Evolutionary conservation across 2,329 filamentous ascomycete genomes (phyloP), one percentile per base, ranked within the genome.

Genomic region (Diaporthe sp.): DNA sequence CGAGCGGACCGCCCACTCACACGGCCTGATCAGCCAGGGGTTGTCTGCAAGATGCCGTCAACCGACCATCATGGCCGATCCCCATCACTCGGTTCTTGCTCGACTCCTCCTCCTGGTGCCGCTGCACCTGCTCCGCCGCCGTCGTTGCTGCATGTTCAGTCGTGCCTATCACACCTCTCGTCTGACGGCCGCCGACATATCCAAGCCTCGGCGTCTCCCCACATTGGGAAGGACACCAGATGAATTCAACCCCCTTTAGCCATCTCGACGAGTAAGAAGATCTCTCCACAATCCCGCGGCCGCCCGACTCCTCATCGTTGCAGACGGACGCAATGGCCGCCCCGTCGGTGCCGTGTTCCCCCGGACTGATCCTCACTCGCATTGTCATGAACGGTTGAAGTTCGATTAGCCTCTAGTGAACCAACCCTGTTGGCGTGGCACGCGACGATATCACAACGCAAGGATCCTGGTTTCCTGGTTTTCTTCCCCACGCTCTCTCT

Each of bases 171-270:
- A 68, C 47, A 39, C 65, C 65, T 37, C 47, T 8, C 65, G 28
- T 39, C 65, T 53, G 65, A n/a, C 31, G 15, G n/a, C 65, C 31
- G 31, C 44, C 7, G 9, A 53, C 47, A 37, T 25, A 25, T 39
- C 65, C 65, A 68, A 68, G 65, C 47, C 47, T 68, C 65, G 65
- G 47, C 65, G 65, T n/a, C 65, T 68, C 47, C 34, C 47, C 65
- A n/a, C 63, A 39, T 68, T 51, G 31, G 65, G 65, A 28, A 68
- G 65, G 65, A 68, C 65, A 68, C 13, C 65, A 39, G 31, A 12
- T 4, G 12, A 9, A 53, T 22, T 55, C 31, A 15, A 53, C 47
- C 34, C 49, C 65, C 65, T 25, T 42, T 47, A 25, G 49, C 65
- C n/a, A 31, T 37, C 44, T 53, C 31, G 65, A 39, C 44, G 22